These are phyloP conservation scores for Aphanomyces astaci DNA, from an alignment of 352 stramenopile genomes.

Conservation along the genomic window DNA sequence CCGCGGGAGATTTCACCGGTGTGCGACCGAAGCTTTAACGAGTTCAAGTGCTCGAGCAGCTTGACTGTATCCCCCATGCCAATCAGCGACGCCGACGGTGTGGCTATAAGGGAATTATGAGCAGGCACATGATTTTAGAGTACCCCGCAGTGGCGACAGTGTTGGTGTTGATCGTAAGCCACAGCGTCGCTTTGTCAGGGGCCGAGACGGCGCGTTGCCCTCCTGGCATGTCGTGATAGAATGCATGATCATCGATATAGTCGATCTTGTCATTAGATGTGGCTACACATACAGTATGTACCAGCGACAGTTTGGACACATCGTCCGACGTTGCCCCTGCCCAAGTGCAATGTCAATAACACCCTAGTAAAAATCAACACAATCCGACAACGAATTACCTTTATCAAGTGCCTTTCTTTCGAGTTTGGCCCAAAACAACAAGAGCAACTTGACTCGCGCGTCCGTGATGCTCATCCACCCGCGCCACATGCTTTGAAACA, in stretches of 20 bases:
- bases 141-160: neutral
- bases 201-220: conserved; percentile 27
- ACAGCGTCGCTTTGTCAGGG: neutral
- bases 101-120: no score
- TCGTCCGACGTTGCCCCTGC: neutral
- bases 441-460: conserved; percentile 55
- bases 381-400: neutral
- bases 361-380: neutral
- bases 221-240: conserved; percentile 32
- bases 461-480: conserved; percentile 64
- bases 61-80: neutral
- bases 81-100: neutral
- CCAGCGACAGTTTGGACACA: neutral
- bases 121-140: no score
- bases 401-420: conserved; percentile 40
- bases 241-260: no score
- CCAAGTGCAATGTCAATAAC: neutral
- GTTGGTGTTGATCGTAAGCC: neutral
- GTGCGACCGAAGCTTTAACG: neutral
- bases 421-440: conserved; percentile 56
- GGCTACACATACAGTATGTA: no score
- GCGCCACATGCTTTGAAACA: conserved; percentile 71
- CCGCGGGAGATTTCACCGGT: neutral
- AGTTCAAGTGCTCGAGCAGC: conserved; percentile 7
- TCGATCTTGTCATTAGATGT: no score